Base-by-base conservation (phyloP, 768 basidiomycete genomes). In the Neoboletus subvelutipes region DNA sequence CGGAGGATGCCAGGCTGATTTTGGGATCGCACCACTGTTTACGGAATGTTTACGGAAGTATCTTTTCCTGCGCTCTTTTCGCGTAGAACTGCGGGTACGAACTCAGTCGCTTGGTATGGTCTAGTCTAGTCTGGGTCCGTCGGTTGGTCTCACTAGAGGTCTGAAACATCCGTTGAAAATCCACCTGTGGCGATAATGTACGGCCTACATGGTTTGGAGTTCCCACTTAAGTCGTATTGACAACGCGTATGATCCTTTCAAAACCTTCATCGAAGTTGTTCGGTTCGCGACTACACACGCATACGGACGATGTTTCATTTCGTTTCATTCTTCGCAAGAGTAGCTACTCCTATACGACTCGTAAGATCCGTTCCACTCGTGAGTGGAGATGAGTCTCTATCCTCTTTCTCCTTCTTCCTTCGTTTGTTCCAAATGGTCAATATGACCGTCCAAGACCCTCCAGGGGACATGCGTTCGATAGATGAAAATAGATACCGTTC, bases 261-360 rank as follows among this genome's bases (percentile, higher is more conserved):
- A 20, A 20, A 29, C 22, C 17, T 37, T 46, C 1, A 22, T 33
- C 31, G 15, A 50, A 15, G 1, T 40, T 12, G 22, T 46, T 56
- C 48, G 54, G n/a, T 50, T 60, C 50, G 13, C 51, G 41, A 54
- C 45, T 62, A 36, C 36, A 11, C 45, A 48, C 5, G 36, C 36
- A 41, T 50, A 42, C 71, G 69, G 58, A 40, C 63, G 70, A 55
- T 42, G 48, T 56, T 82, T 78, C 77, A 72, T 83, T 64, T 78
- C 78, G 40, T 70, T 81, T 64, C 81, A 80, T 54, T 67, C 82
- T 46, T 76, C 55, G 56, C 53, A 65, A 57, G 36, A 45, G 58
- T 58, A 60, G 36, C 47, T 65, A 65, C 33, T 58, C 55, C 50
- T 47, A 63, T 71, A 71, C 59, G 52, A 53, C 45, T 67, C 62